phyloP scores from a whole-genome alignment of 2,329 filamentous ascomycete species.

The Bipolaris cookei region DNA sequence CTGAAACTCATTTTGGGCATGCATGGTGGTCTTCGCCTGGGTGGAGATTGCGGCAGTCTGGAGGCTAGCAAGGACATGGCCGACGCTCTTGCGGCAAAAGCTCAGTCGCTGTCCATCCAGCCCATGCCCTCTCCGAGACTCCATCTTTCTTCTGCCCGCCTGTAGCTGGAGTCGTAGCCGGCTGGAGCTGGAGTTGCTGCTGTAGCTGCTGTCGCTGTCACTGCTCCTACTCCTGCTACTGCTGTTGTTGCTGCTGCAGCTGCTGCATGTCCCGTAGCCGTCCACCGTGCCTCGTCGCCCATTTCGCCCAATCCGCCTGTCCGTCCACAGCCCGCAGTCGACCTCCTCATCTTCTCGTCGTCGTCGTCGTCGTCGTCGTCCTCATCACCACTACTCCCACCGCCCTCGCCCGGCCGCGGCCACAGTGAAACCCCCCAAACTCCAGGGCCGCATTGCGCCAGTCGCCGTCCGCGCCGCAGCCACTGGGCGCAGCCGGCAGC shows the following conservation, averaged over 20 bases:
- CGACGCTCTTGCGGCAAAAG: constrained; percentile 7
- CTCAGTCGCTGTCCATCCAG: not conserved
- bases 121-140: not conserved
- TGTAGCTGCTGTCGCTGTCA: not conserved
- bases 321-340: too few relatives aligned
- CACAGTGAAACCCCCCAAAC: too few relatives aligned
- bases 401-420: constrained; percentile 1
- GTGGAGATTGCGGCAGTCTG: constrained; percentile 11
- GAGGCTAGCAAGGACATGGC: constrained; percentile 8
- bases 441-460: not conserved
- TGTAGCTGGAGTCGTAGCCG: too few relatives aligned
- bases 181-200: constrained; percentile 1
- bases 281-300: too few relatives aligned
- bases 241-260: not conserved
- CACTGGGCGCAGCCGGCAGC: constrained; percentile 3
- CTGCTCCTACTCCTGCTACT: not conserved
- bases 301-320: too few relatives aligned
- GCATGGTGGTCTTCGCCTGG: constrained; percentile 1
- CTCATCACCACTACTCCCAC: not conserved
- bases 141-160: not conserved
- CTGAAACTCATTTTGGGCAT: constrained; percentile 15
- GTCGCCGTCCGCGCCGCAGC: constrained; percentile 7
- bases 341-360: too few relatives aligned
- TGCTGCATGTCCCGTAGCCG: not conserved
- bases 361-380: not conserved